Evolutionary conservation across 345 rosid genomes (phyloP), one percentile per base, ranked within the genome.

Genomic region (Citrus cavaleriei): DNA sequence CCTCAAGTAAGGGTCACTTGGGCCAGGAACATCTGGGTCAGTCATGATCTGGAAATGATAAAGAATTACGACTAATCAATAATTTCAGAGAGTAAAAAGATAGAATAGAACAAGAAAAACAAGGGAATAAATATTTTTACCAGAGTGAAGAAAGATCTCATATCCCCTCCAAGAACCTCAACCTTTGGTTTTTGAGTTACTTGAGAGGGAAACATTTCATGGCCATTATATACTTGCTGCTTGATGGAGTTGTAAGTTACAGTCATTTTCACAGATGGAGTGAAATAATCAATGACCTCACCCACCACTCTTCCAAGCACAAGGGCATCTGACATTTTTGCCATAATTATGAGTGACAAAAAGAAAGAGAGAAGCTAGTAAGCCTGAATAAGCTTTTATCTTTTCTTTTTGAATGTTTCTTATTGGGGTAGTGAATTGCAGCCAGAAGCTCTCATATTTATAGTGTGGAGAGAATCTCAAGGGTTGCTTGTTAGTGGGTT

Each of bases 21-120:
- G 99, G 57, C 98, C 98, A 12, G 99, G 99, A 80, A 89, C 97
- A 89, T 95, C 99, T 57, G 99, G 99, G 84, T 95, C 99, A 25
- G 95, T 93, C 99, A 95, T 93, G n/a, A 95, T 91, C 98, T 95
- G 76, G 70, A 80, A 13, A 46, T 46, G 4, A 55, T 7, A 25
- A 27, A 21, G 18, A n/a, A 68, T 37, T 28, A 63, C 28, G 10
- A 24, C 14, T 10, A 51, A 74, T 61, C 10, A 28, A 66, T 30
- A 58, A 4, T 13, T 24, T 5, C 54, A 27, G 22, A 5, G 18
- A 2, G 13, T 25, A 58, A 25, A 18, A 72, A 69, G 38, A 21
- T 57, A 10, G 8, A 24, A 40, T 13, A 4, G 63, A 10, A 59
- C n/a, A 65, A 34, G 1, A 28, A 51, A 10, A 54, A 54, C 57